Base-by-base conservation (phyloP, 768 basidiomycete species). In the Mycena kentingensis region DNA sequence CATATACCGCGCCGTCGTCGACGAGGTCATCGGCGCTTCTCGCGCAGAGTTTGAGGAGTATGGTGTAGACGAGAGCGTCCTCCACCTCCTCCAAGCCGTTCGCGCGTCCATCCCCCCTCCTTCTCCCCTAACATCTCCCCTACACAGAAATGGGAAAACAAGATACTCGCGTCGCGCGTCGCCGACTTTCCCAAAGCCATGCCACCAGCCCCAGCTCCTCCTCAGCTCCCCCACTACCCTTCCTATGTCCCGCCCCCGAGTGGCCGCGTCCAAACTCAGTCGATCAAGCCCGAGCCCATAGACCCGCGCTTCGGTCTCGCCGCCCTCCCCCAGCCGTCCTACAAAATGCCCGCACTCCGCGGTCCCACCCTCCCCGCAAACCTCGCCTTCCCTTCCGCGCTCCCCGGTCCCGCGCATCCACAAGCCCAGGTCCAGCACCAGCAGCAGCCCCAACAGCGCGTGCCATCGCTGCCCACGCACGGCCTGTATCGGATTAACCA, bases 41-140 rank as follows among this genome's bases (percentile, higher is more conserved):
- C 81, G 83, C 64, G 71, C 79, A 60, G 88, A 90, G 60, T 91
- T 90, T 64, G 88, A 89, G 58, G 86, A 87, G 60, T 84, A 85
- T 58, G 88, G 88, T 35, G 79, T 91, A 55, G 77, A 78, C 57
- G 80, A 88, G 61, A 82, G 84, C n/a, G 78, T 90, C 45, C 72
- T 90, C 21, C 73, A 76, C 22, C 79, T 82, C 32, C 72, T 90
- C 28, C 83, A 87, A 64, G 76, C 79, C 51, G 87, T 88, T 59
- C 69, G n/a, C n/a, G 83, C 74, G 24, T 50, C 46, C 26, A 55
- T 34, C 58, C 37, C 39, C 53, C 18, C 49, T 22, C 51, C 52
- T 38, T 34, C n/a, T n/a, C 35, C 47, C 27, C 45, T 37, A 19
- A 21, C 19, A 28, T 38, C 37, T 6, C 36, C 22, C 35, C 36